Evolutionary conservation across 2,329 filamentous ascomycete genomes (phyloP).

Genomic region (Thelonectria blattea): DNA sequence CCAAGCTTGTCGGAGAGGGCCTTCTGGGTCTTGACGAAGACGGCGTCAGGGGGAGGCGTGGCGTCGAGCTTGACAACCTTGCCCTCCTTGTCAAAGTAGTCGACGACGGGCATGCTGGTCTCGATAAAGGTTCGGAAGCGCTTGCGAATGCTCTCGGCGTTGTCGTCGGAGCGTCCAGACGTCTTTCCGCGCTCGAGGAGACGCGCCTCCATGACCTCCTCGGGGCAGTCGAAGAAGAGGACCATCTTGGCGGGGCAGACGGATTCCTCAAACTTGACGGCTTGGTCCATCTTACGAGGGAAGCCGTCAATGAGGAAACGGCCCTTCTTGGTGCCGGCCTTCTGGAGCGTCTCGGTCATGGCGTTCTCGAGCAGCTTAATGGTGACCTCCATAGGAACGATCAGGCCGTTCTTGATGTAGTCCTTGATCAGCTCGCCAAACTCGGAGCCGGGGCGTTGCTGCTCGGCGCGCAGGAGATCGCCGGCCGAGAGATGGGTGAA

Average conservation of each 20-base stretch:
- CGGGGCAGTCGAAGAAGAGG: conserved; percentile 92
- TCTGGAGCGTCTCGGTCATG: conserved; percentile 74
- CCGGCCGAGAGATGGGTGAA: conserved; percentile 95
- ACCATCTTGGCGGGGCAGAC: conserved; percentile 86
- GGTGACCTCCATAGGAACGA: conserved; percentile 99
- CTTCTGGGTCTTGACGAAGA: conserved; percentile 60
- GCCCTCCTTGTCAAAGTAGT: conserved; percentile 77
- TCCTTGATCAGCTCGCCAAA: conserved; percentile 92
- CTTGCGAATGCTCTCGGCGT: conserved; percentile 94
- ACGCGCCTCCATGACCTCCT: conserved; percentile 83
- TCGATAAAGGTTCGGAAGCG: conserved; percentile 93
- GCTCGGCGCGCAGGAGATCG: conserved; percentile 91
- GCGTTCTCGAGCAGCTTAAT: conserved; percentile 92
- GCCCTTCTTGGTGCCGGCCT: conserved; percentile 56
- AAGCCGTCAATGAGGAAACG: conserved; percentile 86
- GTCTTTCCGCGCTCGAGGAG: conserved; percentile 92
- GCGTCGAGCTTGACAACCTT: conserved; percentile 84
- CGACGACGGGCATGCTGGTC: conserved; percentile 96
- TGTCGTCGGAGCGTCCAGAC: conserved; percentile 89
- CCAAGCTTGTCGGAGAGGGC: conserved; percentile 58
- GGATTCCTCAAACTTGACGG: conserved; percentile 86
- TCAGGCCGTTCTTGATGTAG: conserved; percentile 92
- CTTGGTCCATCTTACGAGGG: conserved; percentile 97
- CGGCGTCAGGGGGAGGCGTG: conserved; percentile 67
- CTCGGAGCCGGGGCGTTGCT: conserved; percentile 82